Evolutionary conservation across 2,329 filamentous ascomycete species (phyloP), one percentile per base, ranked within the genome.

Genomic region (Dothideomycetes sp.): DNA sequence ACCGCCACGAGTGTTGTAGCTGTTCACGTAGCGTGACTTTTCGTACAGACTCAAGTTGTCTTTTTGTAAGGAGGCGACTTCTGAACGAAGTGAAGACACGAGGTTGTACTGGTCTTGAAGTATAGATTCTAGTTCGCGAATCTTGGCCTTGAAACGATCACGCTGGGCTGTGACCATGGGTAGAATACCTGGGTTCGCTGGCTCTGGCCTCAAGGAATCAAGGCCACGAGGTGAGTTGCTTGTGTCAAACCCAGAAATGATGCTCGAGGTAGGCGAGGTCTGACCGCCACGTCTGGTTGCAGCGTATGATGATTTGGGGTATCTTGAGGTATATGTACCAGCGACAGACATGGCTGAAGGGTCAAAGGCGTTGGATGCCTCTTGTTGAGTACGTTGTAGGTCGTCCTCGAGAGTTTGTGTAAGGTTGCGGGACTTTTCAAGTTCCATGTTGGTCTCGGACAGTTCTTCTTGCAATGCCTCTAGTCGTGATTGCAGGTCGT

Each of bases 141-240:
- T 96, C 56, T 88, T 85, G 69, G 94, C 86, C 71, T 95, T 96
- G 75, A 96, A 98, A 37, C 91, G 85, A 64, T 98, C 91, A 47
- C 91, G 82, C 64, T 98, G 93, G 2, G 93, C 91, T 23, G 91
- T 94, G 38, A 98, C 84, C 93, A 98, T 98, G 23, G 91, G 93
- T 17, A 98, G 69, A 49, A 98, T 95, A 10, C 88, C 86, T 40
- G 84, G 75, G 22, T 82, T 83, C 41, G 81, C 72, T 7, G 80
- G 70, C 47, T 79, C 75, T 2, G 71, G 73, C 22, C 76, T 71
- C 17, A 81, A 64, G 5, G 73, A 65, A 27, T 80, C 76, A 49
- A 80, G 65, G 11, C 68, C 69, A 30, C 50, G 51, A 24, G 60
- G 58, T 15, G 63, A 67, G n/a, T 48, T 48, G 11, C 76, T 73